Evolutionary conservation across 768 basidiomycete genomes (phyloP).

Genomic region (Psilocybe sp.): DNA sequence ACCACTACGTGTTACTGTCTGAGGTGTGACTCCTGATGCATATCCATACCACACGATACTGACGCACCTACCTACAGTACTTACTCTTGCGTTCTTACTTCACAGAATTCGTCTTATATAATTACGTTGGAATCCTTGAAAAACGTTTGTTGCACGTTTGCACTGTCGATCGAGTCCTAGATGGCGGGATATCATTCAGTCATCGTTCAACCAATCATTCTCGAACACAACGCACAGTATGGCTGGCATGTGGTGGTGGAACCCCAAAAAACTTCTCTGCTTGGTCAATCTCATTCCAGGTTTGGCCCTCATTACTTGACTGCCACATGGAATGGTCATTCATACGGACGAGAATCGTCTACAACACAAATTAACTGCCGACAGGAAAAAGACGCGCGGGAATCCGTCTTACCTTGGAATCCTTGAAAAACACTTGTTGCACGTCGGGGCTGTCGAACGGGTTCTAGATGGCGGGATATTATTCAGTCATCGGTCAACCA

Average conservation of each 20-base stretch:
- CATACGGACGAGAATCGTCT: conserved; percentile 85
- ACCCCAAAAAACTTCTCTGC: conserved; percentile 69
- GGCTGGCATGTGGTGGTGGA: conserved; percentile 84
- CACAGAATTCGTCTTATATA: conserved; percentile 32
- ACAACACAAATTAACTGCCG: conserved; percentile 6
- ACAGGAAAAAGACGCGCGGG: not conserved
- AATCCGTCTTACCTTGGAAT: conserved; percentile 54
- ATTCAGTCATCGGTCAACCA: not conserved
- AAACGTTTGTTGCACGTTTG: conserved; percentile 77
- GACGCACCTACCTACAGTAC: no score
- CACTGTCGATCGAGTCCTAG: conserved; percentile 48
- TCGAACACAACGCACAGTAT: conserved; percentile 55
- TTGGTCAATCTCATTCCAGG: conserved; percentile 70
- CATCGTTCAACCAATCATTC: not conserved
- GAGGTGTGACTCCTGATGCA: no score
- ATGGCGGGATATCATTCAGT: not conserved
- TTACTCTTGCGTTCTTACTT: no score
- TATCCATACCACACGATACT: no score
- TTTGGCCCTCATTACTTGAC: conserved; percentile 92
- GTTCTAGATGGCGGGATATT: conserved; percentile 8
- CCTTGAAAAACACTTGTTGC: conserved; percentile 83
- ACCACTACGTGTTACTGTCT: no score
- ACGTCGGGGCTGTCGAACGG: conserved; percentile 61
- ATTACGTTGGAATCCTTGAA: conserved; percentile 80
- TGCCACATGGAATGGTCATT: conserved; percentile 84